A percentile compares a stretch with the other conserved stretches of the same genome.
Evolutionary conservation across 2,329 filamentous ascomycete genomes (phyloP).

Genomic region (Dactylellina haptotyla): DNA sequence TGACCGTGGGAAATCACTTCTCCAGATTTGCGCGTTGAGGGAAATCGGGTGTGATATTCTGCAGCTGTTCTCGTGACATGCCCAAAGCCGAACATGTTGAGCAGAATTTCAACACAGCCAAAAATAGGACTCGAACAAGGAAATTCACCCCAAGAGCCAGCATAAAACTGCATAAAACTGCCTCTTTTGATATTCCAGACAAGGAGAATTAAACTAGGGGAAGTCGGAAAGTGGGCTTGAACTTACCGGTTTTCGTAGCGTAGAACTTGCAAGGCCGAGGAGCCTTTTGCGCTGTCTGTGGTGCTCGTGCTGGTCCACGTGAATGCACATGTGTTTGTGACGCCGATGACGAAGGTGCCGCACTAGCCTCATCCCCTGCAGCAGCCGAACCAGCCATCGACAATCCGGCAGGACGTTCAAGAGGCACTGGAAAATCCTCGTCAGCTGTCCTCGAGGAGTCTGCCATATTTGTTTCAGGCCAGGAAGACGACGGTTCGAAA

Average conservation of each 20-base stretch:
- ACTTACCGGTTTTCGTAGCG: constrained; percentile 46
- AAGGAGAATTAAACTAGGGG: constrained; percentile 25
- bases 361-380: constrained; percentile 27
- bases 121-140: not conserved
- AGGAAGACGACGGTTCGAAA: not conserved
- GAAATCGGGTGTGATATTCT: not conserved
- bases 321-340: constrained; percentile 25
- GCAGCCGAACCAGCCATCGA: constrained; percentile 16
- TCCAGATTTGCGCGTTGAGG: constrained; percentile 14
- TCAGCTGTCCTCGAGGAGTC: constrained; percentile 44
- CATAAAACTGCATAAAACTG: constrained; percentile 16
- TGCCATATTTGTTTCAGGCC: constrained; percentile 46
- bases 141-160: constrained; percentile 12
- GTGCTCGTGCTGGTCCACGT: constrained; percentile 39
- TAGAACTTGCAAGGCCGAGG: constrained; percentile 48
- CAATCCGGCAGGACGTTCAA: constrained; percentile 42
- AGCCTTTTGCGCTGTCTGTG: constrained; percentile 13
- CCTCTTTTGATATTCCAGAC: not conserved
- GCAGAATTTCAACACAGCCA: constrained; percentile 19
- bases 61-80: constrained; percentile 43
- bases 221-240: constrained; percentile 39
- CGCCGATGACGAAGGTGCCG: constrained; percentile 36
- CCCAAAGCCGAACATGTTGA: constrained; percentile 4
- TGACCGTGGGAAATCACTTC: constrained; percentile 31
- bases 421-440: constrained; percentile 48